Conservation (phyloP, 164 flowering plant genomes). For the Annona cherimola region DNA sequence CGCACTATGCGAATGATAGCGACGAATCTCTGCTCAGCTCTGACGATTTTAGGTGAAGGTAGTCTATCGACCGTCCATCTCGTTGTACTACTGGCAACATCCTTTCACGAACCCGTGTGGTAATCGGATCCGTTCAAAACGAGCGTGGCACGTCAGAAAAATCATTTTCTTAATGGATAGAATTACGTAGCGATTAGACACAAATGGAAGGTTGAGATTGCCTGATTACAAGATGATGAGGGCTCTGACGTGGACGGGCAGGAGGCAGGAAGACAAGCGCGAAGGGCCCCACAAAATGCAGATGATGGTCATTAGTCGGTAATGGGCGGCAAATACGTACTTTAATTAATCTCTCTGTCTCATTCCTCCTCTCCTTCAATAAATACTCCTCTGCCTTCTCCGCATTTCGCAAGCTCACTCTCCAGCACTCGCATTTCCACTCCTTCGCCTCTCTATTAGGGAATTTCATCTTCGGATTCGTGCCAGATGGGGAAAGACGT, state of each 20-base stretch:
- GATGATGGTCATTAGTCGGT: not conserved
- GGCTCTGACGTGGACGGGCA: too few relatives aligned
- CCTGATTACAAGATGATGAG: too few relatives aligned
- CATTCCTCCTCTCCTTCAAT: not conserved
- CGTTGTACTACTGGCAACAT: not conserved
- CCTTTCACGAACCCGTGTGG: too few relatives aligned
- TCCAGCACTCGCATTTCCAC: not conserved
- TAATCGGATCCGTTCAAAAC: too few relatives aligned
- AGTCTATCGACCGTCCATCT: too few relatives aligned
- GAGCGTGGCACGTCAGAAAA: too few relatives aligned
- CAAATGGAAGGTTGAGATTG: too few relatives aligned
- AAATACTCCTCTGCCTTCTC: not conserved
- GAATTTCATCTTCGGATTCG: not conserved
- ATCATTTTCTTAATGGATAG: too few relatives aligned
- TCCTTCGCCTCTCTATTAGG: not conserved
- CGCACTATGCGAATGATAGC: not conserved
- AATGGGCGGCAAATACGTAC: not conserved
- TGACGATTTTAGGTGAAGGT: too few relatives aligned
- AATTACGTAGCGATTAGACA: too few relatives aligned
- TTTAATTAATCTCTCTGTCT: not conserved
- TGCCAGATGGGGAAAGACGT: slow-evolving; percentile 39
- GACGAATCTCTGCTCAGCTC: not conserved
- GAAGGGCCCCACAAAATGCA: not conserved
- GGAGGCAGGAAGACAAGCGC: too few relatives aligned
- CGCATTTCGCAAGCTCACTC: not conserved